Evolutionary conservation across 2,329 filamentous ascomycete species (phyloP).

Genomic region (Clonostachys chloroleuca): DNA sequence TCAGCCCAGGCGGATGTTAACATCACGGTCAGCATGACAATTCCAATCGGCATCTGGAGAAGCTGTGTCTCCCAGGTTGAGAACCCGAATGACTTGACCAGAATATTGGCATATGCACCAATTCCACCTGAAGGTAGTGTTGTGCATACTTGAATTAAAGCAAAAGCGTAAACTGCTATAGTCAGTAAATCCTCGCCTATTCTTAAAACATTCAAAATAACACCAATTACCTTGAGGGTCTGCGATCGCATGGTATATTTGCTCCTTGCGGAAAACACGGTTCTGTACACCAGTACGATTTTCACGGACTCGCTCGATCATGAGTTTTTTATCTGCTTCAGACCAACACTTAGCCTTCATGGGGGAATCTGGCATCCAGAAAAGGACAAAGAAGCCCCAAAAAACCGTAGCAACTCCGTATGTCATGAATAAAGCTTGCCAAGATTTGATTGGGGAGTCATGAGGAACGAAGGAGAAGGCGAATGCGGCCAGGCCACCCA

Average conservation of each 20-base stretch:
- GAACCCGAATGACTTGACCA: constrained; percentile 19
- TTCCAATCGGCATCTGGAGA: constrained; percentile 64
- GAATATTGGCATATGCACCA: constrained; percentile 67
- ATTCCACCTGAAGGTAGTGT: constrained; percentile 70
- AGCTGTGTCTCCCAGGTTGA: constrained; percentile 16
- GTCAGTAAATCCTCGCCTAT: not conserved
- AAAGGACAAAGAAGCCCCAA: constrained; percentile 60
- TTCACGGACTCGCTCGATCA: constrained; percentile 54
- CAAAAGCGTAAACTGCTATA: constrained; percentile 51
- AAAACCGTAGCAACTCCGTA: constrained; percentile 61
- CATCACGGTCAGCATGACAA: not conserved
- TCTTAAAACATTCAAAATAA: not conserved
- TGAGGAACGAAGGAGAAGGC: constrained; percentile 22
- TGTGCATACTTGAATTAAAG: constrained; percentile 63
- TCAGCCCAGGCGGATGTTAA: not conserved
- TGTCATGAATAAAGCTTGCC: constrained; percentile 65
- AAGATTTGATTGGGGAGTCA: constrained; percentile 30
- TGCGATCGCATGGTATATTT: constrained; percentile 43
- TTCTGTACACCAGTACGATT: constrained; percentile 62
- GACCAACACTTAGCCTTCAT: constrained; percentile 68
- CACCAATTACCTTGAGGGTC: constrained; percentile 51
- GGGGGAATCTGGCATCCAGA: constrained; percentile 63
- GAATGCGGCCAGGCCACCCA: constrained; percentile 48
- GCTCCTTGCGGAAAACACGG: constrained; percentile 37
- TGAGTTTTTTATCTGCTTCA: constrained; percentile 60